These are phyloP conservation scores for Phytophthora sojae DNA, from an alignment of 352 stramenopile genomes.

Conservation along the genomic window DNA sequence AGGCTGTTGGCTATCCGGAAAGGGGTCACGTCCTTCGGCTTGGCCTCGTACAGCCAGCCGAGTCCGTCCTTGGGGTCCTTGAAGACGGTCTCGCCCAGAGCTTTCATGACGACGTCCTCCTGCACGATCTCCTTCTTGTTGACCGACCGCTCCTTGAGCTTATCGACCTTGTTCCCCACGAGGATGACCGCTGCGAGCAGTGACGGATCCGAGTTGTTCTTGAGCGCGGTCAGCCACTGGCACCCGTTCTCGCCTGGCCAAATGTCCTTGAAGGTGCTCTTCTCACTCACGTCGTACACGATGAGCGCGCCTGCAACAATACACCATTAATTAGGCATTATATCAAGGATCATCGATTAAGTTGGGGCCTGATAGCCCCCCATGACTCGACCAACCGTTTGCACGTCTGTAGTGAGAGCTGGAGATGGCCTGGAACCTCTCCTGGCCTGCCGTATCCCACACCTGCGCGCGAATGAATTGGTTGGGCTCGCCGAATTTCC, in stretches of 20 bases:
- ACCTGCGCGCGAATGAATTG: slow-evolving; percentile 75
- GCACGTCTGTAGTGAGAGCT: slow-evolving; percentile 75
- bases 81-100: slow-evolving; percentile 56
- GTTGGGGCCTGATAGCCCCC: not conserved
- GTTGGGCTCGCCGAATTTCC: slow-evolving; percentile 73
- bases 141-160: slow-evolving; percentile 43
- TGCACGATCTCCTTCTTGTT: slow-evolving; percentile 57
- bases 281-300: slow-evolving; percentile 72
- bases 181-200: slow-evolving; percentile 71
- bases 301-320: slow-evolving; percentile 58
- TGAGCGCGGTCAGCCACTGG: slow-evolving; percentile 71
- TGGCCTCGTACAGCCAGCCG: slow-evolving; percentile 62
- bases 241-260: slow-evolving; percentile 55
- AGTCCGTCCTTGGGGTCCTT: slow-evolving; percentile 57
- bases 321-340: not conserved
- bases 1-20: slow-evolving; percentile 71
- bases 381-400: slow-evolving; percentile 39
- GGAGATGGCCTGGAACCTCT: slow-evolving; percentile 78
- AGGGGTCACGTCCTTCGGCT: slow-evolving; percentile 49
- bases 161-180: slow-evolving; percentile 80
- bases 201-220: slow-evolving; percentile 63
- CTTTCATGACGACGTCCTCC: slow-evolving; percentile 55
- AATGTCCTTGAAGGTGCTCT: slow-evolving; percentile 75
- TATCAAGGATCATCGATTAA: not conserved
- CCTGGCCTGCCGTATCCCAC: slow-evolving; percentile 76